Percentiles rank a stretch among this genome's conserved stretches.
phyloP scores from a whole-genome alignment of 169 alveolate species.

The Eimeria acervulina region DNA sequence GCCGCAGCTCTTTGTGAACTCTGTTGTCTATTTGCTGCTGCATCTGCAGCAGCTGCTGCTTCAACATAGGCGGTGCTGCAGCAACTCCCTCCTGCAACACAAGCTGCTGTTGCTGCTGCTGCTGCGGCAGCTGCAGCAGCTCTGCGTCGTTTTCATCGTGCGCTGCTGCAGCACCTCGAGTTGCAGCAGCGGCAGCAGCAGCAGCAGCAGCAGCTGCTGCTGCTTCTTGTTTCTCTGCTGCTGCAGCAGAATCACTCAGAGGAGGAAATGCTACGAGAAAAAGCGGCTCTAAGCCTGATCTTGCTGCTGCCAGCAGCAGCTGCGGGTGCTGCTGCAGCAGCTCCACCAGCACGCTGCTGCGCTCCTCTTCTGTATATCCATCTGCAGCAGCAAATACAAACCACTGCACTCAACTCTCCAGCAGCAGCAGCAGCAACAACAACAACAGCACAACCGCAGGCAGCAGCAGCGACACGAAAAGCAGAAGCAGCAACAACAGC shows the following conservation, averaged over 20 bases:
- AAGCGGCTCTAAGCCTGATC: slow-evolving; percentile 52
- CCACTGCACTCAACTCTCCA: neutral
- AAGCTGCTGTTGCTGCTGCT: slow-evolving; percentile 11
- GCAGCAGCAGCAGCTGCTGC: neutral
- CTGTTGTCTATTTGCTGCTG: slow-evolving; percentile 6
- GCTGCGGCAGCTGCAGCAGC: no score
- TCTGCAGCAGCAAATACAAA: slow-evolving; percentile 8
- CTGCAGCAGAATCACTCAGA: neutral
- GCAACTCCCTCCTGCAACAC: neutral
- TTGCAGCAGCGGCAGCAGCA: slow-evolving; percentile 6
- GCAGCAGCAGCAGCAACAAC: slow-evolving; percentile 26
- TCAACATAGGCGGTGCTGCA: neutral
- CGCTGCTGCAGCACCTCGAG: neutral
- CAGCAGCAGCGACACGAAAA: neutral
- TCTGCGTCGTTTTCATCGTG: no score
- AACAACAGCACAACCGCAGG: neutral
- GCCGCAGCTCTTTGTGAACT: neutral
- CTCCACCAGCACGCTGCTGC: slow-evolving; percentile 33
- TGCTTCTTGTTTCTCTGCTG: neutral
- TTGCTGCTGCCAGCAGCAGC: slow-evolving; percentile 23
- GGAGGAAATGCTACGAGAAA: slow-evolving; percentile 25
- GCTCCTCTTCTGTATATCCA: neutral
- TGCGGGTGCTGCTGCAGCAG: slow-evolving; percentile 53
- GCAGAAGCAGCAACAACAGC: no score
- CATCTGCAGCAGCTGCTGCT: no score